phyloP scores from a whole-genome alignment of 805 yeast genomes.

The Pichia phayaonensis region DNA sequence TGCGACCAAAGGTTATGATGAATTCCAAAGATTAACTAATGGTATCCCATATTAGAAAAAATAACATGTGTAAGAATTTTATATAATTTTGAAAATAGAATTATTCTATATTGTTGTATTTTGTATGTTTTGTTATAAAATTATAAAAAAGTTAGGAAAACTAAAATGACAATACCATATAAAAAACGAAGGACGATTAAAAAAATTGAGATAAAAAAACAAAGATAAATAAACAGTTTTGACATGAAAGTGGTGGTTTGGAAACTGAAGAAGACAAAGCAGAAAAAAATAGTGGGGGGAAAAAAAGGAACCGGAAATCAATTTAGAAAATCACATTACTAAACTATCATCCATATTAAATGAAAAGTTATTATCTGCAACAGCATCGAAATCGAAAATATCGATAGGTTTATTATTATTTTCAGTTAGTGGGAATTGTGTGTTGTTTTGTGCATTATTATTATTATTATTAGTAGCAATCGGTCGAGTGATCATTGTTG shows the following conservation, averaged over 20 bases:
- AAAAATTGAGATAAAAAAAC: too few relatives aligned
- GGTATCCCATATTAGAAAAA: constrained; percentile 81
- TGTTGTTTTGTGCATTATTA: background rate
- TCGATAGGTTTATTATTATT: background rate
- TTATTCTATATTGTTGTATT: background rate
- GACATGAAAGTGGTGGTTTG: too few relatives aligned
- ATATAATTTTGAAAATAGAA: too few relatives aligned
- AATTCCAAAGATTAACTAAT: constrained; percentile 91
- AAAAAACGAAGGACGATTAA: too few relatives aligned
- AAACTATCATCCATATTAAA: constrained; percentile 10
- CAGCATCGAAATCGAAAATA: constrained; percentile 4
- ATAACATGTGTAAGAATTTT: too few relatives aligned
- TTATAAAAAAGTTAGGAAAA: background rate
- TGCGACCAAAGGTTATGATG: constrained; percentile 93
- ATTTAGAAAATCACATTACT: constrained; percentile 1
- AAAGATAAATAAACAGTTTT: too few relatives aligned
- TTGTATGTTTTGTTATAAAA: background rate
- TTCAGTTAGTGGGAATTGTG: background rate
- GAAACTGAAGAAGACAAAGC: too few relatives aligned
- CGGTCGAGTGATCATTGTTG: background rate
- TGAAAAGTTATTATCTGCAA: constrained; percentile 4
- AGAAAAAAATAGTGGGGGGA: too few relatives aligned
- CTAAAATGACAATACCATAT: background rate
- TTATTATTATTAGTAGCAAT: background rate
- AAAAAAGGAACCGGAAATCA: background rate